Conservation (phyloP, 1,139 yeast species). For the Geotrichum carabidarum region DNA sequence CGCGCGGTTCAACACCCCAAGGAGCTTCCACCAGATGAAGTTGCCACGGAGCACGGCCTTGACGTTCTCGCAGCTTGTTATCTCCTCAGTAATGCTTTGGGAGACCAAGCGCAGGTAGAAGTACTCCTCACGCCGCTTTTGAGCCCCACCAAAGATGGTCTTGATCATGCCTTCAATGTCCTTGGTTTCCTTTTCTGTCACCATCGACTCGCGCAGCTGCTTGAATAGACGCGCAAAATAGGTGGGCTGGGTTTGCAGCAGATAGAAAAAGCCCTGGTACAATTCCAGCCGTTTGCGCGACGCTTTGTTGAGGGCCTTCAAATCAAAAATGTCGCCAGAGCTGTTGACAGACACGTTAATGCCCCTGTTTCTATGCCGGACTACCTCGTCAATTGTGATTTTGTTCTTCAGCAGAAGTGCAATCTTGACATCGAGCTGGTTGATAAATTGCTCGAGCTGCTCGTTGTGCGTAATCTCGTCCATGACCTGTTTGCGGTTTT, state of each 20-base stretch:
- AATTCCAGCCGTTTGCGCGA: constrained; percentile 47
- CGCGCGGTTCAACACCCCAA: constrained; percentile 53
- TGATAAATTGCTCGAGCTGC: constrained; percentile 65
- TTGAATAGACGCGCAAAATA: constrained; percentile 61
- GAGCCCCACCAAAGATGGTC: constrained; percentile 45
- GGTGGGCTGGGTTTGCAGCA: constrained; percentile 77
- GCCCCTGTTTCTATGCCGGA: constrained; percentile 49
- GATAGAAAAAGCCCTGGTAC: constrained; percentile 73
- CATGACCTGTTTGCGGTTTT: constrained; percentile 60
- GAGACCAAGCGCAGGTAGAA: constrained; percentile 60
- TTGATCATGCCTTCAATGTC: constrained; percentile 48
- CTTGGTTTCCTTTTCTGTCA: constrained; percentile 37
- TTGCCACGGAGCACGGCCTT: constrained; percentile 31
- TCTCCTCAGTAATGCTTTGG: constrained; percentile 48
- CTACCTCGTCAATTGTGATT: constrained; percentile 69
- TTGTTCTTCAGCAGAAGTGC: constrained; percentile 74
- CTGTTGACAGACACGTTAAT: constrained; percentile 25
- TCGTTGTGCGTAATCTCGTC: constrained; percentile 62
- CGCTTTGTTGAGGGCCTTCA: constrained; percentile 41
- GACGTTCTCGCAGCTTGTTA: constrained; percentile 30
- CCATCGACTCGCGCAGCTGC: constrained; percentile 28
- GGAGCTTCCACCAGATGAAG: constrained; percentile 46
- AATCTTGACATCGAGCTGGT: constrained; percentile 75
- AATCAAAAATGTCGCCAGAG: constrained; percentile 37
- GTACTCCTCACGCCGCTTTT: constrained; percentile 62